Conservation (phyloP, 139 green algal genomes). For the Coelastrella sp. region DNA sequence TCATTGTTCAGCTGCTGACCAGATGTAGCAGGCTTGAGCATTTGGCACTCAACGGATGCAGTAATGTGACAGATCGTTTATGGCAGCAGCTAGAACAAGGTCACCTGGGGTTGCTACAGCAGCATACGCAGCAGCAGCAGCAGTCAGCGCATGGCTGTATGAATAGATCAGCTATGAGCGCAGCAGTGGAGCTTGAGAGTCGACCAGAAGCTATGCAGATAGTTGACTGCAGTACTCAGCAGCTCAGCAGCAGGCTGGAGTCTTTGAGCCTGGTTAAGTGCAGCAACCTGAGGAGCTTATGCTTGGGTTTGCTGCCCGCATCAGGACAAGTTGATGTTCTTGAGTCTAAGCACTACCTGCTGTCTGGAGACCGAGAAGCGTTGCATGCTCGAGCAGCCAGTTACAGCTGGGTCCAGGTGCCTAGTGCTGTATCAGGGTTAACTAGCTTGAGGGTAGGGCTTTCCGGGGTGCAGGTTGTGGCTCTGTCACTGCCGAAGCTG, state of each 20-base stretch:
- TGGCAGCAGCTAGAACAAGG: slow-evolving; percentile 51
- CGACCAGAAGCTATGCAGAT: too few species aligned
- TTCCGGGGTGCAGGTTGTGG: slow-evolving; percentile 55
- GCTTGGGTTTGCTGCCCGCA: slow-evolving; percentile 59
- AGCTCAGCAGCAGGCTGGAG: slow-evolving; percentile 44
- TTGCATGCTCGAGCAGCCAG: not conserved
- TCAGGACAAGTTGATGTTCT: slow-evolving; percentile 6
- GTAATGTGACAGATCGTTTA: slow-evolving; percentile 50
- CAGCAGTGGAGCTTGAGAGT: not conserved
- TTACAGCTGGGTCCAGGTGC: slow-evolving; percentile 25
- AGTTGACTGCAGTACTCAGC: too few species aligned
- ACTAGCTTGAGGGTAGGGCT: slow-evolving; percentile 56
- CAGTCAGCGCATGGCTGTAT: too few species aligned
- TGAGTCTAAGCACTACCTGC: not conserved
- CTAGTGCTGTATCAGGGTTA: slow-evolving; percentile 45
- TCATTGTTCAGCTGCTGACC: slow-evolving; percentile 50
- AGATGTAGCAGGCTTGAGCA: slow-evolving; percentile 48
- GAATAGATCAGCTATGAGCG: too few species aligned
- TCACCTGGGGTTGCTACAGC: too few species aligned
- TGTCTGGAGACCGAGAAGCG: not conserved
- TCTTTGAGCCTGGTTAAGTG: slow-evolving; percentile 64
- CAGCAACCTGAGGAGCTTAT: slow-evolving; percentile 55
- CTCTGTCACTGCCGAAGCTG: slow-evolving; percentile 62
- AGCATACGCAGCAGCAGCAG: slow-evolving; percentile 16
- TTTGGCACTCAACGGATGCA: slow-evolving; percentile 64